These are phyloP conservation scores for Pseudogymnoascus sp. DNA, from an alignment of 2,329 filamentous ascomycete genomes.

Conservation along the genomic window DNA sequence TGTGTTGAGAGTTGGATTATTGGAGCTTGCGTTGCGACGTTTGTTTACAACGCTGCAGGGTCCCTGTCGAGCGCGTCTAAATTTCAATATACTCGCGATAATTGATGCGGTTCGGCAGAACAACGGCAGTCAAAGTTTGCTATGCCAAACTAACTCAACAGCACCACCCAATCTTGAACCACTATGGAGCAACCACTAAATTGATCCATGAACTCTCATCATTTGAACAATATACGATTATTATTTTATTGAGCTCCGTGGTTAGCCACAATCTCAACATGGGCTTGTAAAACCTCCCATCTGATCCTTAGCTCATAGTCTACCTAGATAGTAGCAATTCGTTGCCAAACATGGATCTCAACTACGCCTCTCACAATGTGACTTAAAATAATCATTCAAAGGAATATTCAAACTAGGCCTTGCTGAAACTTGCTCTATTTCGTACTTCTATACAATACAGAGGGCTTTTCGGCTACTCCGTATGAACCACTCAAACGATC, in stretches of 20 bases:
- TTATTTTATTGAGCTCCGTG: background rate
- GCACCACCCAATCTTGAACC: background rate
- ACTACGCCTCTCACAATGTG: background rate
- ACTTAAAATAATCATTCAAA: background rate
- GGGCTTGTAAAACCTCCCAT: background rate
- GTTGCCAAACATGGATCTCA: background rate
- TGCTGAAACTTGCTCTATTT: slow-evolving; percentile 1
- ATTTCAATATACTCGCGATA: slow-evolving; percentile 1
- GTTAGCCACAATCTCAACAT: background rate
- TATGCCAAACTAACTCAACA: background rate
- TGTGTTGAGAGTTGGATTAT: background rate
- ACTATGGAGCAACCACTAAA: background rate
- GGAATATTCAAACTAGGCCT: background rate
- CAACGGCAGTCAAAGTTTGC: background rate
- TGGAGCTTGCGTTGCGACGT: background rate
- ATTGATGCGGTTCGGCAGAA: slow-evolving; percentile 2
- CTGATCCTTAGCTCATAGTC: background rate
- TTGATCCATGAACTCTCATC: background rate
- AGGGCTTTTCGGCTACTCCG: background rate
- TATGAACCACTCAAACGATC: background rate
- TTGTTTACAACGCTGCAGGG: slow-evolving; percentile 8
- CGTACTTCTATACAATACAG: slow-evolving; percentile 8
- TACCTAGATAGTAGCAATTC: background rate
- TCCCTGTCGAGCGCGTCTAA: background rate
- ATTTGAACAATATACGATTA: background rate